A percentile compares a stretch with the other conserved stretches of the same genome.
Evolutionary conservation across 331 rosid genomes (phyloP).

Genomic region (Erythrophleum ivorense): DNA sequence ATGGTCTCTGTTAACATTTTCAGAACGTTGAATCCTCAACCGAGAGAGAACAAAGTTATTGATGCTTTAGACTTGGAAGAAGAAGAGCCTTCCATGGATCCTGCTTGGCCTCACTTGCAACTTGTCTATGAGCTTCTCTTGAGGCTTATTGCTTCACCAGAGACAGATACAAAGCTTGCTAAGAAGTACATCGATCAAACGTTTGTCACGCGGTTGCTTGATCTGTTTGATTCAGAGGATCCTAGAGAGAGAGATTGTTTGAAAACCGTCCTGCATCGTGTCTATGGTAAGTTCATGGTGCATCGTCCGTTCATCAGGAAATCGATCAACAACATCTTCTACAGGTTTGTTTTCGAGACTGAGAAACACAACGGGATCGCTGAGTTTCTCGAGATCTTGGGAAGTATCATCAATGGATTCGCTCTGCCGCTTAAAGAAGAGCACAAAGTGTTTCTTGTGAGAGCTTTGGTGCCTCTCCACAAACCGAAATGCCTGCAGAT

Average conservation of each 20-base stretch:
- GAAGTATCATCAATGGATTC: too few species aligned
- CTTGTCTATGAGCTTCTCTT: too few species aligned
- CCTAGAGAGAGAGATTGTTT: too few species aligned
- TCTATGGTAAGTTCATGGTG: too few species aligned
- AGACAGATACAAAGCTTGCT: slow-evolving; percentile 78
- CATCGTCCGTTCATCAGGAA: slow-evolving; percentile 78
- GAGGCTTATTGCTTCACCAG: slow-evolving; percentile 70
- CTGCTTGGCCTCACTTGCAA: slow-evolving; percentile 82
- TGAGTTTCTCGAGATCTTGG: too few species aligned
- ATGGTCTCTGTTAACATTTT: slow-evolving; percentile 72
- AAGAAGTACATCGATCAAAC: too few species aligned
- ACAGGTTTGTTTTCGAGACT: too few species aligned
- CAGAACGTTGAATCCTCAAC: slow-evolving; percentile 57
- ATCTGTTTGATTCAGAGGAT: too few species aligned
- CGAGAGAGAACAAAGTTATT: slow-evolving; percentile 56
- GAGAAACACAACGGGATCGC: too few species aligned
- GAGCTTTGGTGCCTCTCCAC: slow-evolving; percentile 77
- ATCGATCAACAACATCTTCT: slow-evolving; percentile 72
- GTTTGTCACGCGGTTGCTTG: too few species aligned
- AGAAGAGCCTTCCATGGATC: slow-evolving; percentile 75
- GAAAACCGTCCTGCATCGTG: too few species aligned
- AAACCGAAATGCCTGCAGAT: slow-evolving; percentile 67
- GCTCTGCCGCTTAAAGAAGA: too few species aligned
- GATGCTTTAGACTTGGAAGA: slow-evolving; percentile 75
- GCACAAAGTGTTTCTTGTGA: slow-evolving; percentile 75